Conservation (phyloP, 2,329 filamentous ascomycete genomes). For the Lachnellula suecica region DNA sequence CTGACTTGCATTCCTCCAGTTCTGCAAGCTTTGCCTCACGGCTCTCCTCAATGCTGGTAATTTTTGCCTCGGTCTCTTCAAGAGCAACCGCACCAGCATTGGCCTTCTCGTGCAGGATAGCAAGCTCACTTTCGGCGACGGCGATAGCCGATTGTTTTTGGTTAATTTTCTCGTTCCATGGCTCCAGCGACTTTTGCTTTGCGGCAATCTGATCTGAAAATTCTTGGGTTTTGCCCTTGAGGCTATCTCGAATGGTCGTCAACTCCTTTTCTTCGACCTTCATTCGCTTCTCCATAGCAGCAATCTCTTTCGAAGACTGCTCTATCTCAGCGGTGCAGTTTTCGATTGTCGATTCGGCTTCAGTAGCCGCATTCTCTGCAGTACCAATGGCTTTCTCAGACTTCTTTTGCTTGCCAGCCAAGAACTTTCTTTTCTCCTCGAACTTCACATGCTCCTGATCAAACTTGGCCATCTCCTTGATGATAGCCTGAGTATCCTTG, state of each 20-base stretch:
- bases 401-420: conserved; percentile 89
- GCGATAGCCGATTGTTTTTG: conserved; percentile 93
- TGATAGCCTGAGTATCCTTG: conserved; percentile 73
- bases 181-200: conserved; percentile 92
- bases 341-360: conserved; percentile 75
- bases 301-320: conserved; percentile 71
- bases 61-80: conserved; percentile 79
- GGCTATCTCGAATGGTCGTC: conserved; percentile 74
- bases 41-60: conserved; percentile 69
- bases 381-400: conserved; percentile 82
- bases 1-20: conserved; percentile 71
- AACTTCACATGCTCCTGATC: conserved; percentile 98
- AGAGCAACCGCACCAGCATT: conserved; percentile 84
- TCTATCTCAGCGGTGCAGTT: conserved; percentile 79
- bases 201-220: conserved; percentile 89
- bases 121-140: conserved; percentile 90
- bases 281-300: conserved; percentile 73
- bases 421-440: conserved; percentile 95
- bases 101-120: conserved; percentile 85
- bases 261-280: conserved; percentile 80
- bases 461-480: conserved; percentile 87
- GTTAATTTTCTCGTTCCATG: conserved; percentile 96
- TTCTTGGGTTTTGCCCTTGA: conserved; percentile 94
- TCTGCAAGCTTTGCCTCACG: conserved; percentile 70
- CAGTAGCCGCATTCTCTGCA: conserved; percentile 70